Conservation (phyloP, 345 rosid genomes). For the Cardiospermum halicacabum region DNA sequence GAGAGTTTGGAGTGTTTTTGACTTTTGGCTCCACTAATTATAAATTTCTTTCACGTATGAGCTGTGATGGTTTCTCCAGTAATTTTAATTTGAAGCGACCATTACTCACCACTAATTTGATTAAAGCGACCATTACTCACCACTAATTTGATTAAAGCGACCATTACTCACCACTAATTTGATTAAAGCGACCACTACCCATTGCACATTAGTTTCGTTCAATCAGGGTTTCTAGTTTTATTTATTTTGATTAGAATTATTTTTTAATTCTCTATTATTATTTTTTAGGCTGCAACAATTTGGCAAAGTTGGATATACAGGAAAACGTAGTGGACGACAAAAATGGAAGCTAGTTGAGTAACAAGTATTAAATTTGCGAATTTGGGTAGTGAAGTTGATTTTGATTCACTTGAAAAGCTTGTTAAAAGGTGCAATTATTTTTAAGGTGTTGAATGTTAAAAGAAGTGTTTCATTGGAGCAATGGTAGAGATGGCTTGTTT, state of each 20-base stretch:
- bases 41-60: conserved; percentile 44
- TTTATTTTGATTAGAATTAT: too few species aligned
- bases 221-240: background rate
- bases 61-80: conserved; percentile 69
- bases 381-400: conserved; percentile 43
- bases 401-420: conserved; percentile 58
- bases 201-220: conserved; percentile 53
- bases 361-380: conserved; percentile 56
- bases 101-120: too few species aligned
- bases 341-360: conserved; percentile 52
- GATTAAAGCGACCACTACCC: too few species aligned
- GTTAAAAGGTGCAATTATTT: conserved; percentile 48
- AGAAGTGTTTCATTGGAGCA: conserved; percentile 41
- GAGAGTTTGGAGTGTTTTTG: conserved; percentile 56
- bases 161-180: too few species aligned
- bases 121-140: too few species aligned
- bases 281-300: conserved; percentile 36
- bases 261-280: background rate
- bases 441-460: conserved; percentile 55
- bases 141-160: too few species aligned
- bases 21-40: conserved; percentile 43
- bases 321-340: conserved; percentile 60
- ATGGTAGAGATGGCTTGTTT: conserved; percentile 39
- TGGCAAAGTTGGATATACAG: conserved; percentile 61
- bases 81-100: conserved; percentile 47